Conservation (phyloP, 108 stramenopile genomes). For the Discostella stelligeroides region DNA sequence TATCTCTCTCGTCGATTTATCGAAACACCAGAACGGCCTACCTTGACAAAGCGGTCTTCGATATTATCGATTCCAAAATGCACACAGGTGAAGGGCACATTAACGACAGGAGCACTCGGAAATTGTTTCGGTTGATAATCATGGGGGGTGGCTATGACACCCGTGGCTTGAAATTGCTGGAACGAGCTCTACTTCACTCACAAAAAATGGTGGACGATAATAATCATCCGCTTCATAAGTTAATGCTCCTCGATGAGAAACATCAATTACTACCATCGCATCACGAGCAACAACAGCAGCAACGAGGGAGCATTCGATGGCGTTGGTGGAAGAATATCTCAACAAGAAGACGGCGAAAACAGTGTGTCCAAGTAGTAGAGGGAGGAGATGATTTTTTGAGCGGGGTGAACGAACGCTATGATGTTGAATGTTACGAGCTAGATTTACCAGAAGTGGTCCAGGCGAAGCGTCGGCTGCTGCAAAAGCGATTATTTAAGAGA, state of each 20-base stretch:
- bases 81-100: neutral
- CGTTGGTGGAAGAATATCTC: too few species aligned
- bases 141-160: conserved; percentile 83
- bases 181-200: conserved; percentile 30
- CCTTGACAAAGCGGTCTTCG: conserved; percentile 57
- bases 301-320: neutral
- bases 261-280: conserved; percentile 8
- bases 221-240: neutral
- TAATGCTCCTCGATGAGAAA: too few species aligned
- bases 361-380: too few species aligned
- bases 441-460: conserved; percentile 69
- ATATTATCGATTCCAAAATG: conserved; percentile 24
- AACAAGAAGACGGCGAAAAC: too few species aligned
- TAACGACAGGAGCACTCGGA: neutral
- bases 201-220: conserved; percentile 11
- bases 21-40: conserved; percentile 69
- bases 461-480: conserved; percentile 59
- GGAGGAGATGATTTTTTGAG: too few species aligned
- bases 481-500: conserved; percentile 52
- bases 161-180: conserved; percentile 58
- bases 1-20: too few species aligned
- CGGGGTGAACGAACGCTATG: conserved; percentile 12
- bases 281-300: neutral
- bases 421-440: conserved; percentile 54
- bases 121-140: conserved; percentile 59